phyloP scores from a whole-genome alignment of 2,329 filamentous ascomycete genomes.

The Hymenoscyphus fructigenus region DNA sequence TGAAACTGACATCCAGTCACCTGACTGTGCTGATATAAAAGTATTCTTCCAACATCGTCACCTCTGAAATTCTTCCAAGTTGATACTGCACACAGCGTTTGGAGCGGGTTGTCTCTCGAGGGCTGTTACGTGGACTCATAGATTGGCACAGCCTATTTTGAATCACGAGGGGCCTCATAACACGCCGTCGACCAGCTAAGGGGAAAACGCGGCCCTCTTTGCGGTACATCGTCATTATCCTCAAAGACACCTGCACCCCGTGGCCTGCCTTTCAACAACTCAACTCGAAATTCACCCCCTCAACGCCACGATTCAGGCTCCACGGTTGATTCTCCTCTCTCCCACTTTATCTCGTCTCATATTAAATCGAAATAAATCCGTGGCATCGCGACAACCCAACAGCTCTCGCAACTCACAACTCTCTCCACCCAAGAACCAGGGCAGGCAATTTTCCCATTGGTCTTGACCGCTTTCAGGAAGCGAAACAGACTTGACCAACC shows the following conservation, averaged over 20 bases:
- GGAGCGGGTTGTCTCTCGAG: background rate
- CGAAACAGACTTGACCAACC: background rate
- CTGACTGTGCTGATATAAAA: constrained; percentile 3
- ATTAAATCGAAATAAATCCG: background rate
- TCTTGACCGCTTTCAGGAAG: constrained; percentile 3
- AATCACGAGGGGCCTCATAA: background rate
- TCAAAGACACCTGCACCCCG: too few species aligned
- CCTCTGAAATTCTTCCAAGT: background rate
- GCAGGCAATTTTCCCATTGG: constrained; percentile 4
- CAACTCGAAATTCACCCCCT: background rate
- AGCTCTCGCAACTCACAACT: constrained; percentile 2
- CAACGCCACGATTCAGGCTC: constrained; percentile 12
- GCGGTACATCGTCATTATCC: background rate
- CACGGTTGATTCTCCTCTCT: constrained; percentile 10
- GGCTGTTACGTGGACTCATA: background rate
- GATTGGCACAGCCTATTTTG: background rate
- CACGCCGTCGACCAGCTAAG: background rate
- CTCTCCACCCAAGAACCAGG: constrained; percentile 1
- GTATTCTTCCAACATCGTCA: background rate
- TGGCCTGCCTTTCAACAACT: too few species aligned
- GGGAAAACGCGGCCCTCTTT: background rate
- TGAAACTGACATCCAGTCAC: background rate
- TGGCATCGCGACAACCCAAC: constrained; percentile 1
- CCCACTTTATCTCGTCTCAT: background rate
- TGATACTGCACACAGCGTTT: background rate